Evolutionary conservation across 78 protist genomes (phyloP).

Genomic region (Dictyostelium citrinum): DNA sequence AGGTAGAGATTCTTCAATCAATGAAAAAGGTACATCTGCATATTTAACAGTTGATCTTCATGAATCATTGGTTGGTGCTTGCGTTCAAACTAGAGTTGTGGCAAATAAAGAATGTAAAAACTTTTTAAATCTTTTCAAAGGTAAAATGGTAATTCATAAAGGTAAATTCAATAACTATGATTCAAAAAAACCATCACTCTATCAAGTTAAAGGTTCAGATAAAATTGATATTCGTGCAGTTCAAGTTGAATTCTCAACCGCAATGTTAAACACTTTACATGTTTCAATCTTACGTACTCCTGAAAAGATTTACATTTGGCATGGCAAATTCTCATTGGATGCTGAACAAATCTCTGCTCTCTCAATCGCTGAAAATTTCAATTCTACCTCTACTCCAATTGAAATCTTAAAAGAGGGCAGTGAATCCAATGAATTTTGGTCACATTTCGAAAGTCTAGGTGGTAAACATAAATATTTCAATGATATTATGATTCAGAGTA

Average conservation of each 20-base stretch:
- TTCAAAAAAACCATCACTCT: neutral
- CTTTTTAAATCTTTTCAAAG: constrained; percentile 69
- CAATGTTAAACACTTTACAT: constrained; percentile 42
- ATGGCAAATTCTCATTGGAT: constrained; percentile 12
- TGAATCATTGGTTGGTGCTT: constrained; percentile 37
- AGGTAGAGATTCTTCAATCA: constrained; percentile 63
- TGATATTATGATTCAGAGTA: neutral
- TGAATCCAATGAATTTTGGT: constrained; percentile 38
- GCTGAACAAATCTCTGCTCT: neutral
- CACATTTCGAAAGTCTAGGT: neutral
- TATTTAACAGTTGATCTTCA: constrained; percentile 72
- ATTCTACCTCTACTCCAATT: neutral
- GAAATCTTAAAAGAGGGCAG: neutral
- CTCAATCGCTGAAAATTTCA: neutral
- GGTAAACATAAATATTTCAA: neutral
- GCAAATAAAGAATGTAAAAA: constrained; percentile 69
- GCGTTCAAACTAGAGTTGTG: constrained; percentile 64
- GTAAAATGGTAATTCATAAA: constrained; percentile 45
- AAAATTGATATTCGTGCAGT: constrained; percentile 42
- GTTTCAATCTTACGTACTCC: neutral
- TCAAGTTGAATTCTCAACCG: neutral
- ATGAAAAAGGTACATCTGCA: constrained; percentile 82
- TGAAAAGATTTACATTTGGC: constrained; percentile 50
- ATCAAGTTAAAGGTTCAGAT: constrained; percentile 38
- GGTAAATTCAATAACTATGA: constrained; percentile 36